phyloP scores from a whole-genome alignment of 2,329 filamentous ascomycete genomes.

The Raffaelea arxii region DNA sequence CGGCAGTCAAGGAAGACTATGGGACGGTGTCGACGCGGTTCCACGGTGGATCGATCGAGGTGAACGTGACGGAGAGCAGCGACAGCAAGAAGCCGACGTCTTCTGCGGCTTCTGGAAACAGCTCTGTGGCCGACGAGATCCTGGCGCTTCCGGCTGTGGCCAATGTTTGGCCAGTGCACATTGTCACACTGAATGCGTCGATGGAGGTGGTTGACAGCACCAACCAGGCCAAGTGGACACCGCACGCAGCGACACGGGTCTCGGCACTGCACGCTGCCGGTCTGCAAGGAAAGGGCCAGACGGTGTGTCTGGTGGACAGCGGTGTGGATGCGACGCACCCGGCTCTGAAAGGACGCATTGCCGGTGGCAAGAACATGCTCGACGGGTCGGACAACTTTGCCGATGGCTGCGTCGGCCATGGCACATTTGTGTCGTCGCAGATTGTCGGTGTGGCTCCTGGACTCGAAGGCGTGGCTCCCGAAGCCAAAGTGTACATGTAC shows the following conservation, averaged over 20 bases:
- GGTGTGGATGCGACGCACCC: not conserved
- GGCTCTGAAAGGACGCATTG: not conserved
- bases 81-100: not conserved
- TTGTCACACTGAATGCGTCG: not conserved
- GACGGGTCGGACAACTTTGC: not conserved
- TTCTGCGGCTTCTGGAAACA: not conserved
- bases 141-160: not conserved
- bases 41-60: not conserved
- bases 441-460: not conserved
- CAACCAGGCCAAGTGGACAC: not conserved
- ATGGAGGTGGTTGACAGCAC: not conserved
- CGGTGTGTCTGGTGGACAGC: not conserved
- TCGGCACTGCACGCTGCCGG: not conserved
- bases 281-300: not conserved
- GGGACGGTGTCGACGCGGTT: not conserved
- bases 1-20: not conserved
- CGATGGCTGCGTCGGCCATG: not conserved
- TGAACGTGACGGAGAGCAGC: not conserved
- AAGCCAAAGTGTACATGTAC: conserved; percentile 16
- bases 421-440: not conserved
- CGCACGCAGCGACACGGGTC: not conserved
- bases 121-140: not conserved
- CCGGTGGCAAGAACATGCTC: not conserved
- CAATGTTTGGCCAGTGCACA: not conserved
- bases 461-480: conserved; percentile 12